These are phyloP conservation scores for Vigna unguiculata DNA, from an alignment of 306 rosid species.

Conservation along the genomic window DNA sequence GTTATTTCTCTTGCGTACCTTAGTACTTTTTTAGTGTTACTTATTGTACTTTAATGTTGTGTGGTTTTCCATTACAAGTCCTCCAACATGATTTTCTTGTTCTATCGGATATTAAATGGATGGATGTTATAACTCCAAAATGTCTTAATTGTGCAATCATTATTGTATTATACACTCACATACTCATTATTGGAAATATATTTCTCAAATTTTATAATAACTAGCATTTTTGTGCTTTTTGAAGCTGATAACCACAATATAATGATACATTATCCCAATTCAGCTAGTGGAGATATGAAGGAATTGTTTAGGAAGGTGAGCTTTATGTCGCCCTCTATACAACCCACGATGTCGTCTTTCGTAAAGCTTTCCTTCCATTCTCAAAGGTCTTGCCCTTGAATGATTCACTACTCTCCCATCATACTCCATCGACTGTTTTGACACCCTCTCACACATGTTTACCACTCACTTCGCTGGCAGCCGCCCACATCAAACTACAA, in stretches of 20 bases:
- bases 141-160: slow-evolving; percentile 28
- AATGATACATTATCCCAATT: slow-evolving; percentile 98
- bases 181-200: slow-evolving; percentile 30
- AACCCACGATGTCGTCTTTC: no score
- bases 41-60: neutral
- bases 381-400: no score
- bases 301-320: slow-evolving; percentile 97
- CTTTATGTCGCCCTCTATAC: no score
- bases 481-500: no score
- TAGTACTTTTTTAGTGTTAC: neutral
- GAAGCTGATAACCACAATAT: slow-evolving; percentile 97
- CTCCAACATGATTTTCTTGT: slow-evolving; percentile 18
- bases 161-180: slow-evolving; percentile 29
- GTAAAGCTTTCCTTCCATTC: no score
- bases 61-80: neutral
- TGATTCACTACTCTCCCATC: no score
- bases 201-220: slow-evolving; percentile 51
- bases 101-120: slow-evolving; percentile 21
- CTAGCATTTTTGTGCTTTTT: slow-evolving; percentile 49
- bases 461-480: no score
- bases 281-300: slow-evolving; percentile 99
- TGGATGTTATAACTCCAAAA: slow-evolving; percentile 14
- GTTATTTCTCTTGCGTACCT: neutral
- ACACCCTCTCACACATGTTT: no score
- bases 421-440: no score